These are phyloP conservation scores for Sugiyamaella smithiae DNA, from an alignment of 805 yeast genomes.

Conservation along the genomic window DNA sequence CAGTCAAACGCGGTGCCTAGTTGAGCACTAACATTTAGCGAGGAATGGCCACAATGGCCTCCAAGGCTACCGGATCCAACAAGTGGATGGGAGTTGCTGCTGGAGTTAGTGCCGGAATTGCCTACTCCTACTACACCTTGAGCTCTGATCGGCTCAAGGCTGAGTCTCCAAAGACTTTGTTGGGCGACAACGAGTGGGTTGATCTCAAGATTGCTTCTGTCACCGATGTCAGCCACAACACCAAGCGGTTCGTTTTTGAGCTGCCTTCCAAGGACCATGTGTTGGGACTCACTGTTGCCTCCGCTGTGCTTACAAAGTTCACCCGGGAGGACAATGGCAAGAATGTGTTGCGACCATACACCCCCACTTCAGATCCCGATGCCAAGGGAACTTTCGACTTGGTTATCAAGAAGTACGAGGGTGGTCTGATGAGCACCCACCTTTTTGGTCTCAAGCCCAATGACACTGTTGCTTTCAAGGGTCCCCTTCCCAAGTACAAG, in stretches of 20 bases:
- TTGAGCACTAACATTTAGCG: too few species aligned
- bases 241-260: slow-evolving; percentile 68
- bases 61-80: slow-evolving; percentile 7
- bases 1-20: too few species aligned
- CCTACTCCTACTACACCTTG: slow-evolving; percentile 35
- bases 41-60: slow-evolving; percentile 12
- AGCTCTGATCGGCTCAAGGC: slow-evolving; percentile 25
- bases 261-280: slow-evolving; percentile 63
- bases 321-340: slow-evolving; percentile 73
- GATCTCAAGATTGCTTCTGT: slow-evolving; percentile 27
- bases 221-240: slow-evolving; percentile 31
- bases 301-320: slow-evolving; percentile 75
- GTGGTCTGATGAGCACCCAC: slow-evolving; percentile 81
- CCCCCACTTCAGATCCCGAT: slow-evolving; percentile 75
- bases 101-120: slow-evolving; percentile 46
- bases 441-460: slow-evolving; percentile 65
- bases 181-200: slow-evolving; percentile 31
- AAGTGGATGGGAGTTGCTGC: slow-evolving; percentile 36
- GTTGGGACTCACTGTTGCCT: slow-evolving; percentile 77
- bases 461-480: slow-evolving; percentile 87
- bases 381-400: slow-evolving; percentile 73
- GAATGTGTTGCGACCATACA: slow-evolving; percentile 76
- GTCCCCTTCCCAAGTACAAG: slow-evolving; percentile 89
- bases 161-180: slow-evolving; percentile 27
- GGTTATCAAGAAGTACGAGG: slow-evolving; percentile 78